phyloP scores from a whole-genome alignment of 805 yeast genomes.

The Kluyveromyces starmeri region DNA sequence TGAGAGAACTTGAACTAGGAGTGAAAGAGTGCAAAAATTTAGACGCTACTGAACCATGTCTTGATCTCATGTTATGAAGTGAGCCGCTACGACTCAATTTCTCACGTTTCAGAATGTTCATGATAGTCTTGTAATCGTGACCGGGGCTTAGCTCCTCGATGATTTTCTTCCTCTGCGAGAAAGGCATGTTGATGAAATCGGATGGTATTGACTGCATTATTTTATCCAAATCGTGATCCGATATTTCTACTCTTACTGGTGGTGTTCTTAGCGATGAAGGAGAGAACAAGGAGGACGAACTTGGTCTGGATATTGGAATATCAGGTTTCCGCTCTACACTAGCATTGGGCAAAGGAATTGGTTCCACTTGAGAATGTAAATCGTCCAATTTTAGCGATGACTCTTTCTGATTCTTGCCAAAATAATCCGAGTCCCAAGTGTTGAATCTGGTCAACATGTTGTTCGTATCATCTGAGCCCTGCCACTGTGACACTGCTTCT shows the following conservation, averaged over 20 bases:
- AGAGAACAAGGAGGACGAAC: slow-evolving; percentile 2
- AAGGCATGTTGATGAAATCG: slow-evolving; percentile 48
- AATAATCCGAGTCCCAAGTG: slow-evolving; percentile 4
- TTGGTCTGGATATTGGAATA: slow-evolving; percentile 1
- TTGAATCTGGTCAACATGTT: slow-evolving; percentile 2
- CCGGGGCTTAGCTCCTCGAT: slow-evolving; percentile 30
- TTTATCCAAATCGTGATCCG: slow-evolving; percentile 20
- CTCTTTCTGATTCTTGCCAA: slow-evolving; percentile 1
- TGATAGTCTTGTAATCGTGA: slow-evolving; percentile 29
- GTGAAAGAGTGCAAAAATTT: slow-evolving; percentile 28
- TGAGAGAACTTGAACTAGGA: slow-evolving; percentile 19
- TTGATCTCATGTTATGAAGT: slow-evolving; percentile 11
- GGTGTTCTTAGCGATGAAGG: slow-evolving; percentile 1
- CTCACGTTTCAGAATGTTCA: slow-evolving; percentile 22
- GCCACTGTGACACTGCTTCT: slow-evolving; percentile 43
- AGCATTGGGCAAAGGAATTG: slow-evolving; percentile 8
- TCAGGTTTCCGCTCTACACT: background rate
- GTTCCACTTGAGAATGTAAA: slow-evolving; percentile 9
- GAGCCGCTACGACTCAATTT: slow-evolving; percentile 19
- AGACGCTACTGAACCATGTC: slow-evolving; percentile 28
- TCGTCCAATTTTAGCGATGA: slow-evolving; percentile 4
- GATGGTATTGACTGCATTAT: slow-evolving; percentile 36
- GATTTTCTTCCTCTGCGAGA: slow-evolving; percentile 47
- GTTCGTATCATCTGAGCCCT: slow-evolving; percentile 13
- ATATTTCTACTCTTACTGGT: background rate